A percentile compares a stretch with the other conserved stretches of the same genome.
phyloP scores from a whole-genome alignment of 805 yeast genomes.

The Kluyveromyces wickerhamii region DNA sequence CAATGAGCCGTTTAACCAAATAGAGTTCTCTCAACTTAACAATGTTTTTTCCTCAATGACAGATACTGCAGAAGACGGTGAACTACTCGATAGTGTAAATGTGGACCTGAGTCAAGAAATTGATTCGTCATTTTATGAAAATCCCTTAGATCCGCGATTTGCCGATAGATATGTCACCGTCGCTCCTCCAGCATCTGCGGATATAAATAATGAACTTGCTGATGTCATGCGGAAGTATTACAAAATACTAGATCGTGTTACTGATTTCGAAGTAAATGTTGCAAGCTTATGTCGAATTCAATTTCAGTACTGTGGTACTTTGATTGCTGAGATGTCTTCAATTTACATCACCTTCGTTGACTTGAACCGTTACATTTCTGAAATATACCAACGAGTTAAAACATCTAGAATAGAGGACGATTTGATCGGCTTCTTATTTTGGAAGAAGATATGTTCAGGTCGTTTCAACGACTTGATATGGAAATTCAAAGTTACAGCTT shows the following conservation, averaged over 20 bases:
- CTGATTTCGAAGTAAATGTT: conserved; percentile 31
- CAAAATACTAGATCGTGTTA: conserved; percentile 26
- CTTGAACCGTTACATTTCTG: conserved; percentile 23
- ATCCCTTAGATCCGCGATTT: conserved; percentile 25
- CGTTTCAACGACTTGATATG: conserved; percentile 21
- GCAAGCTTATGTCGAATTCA: conserved; percentile 31
- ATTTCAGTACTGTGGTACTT: conserved; percentile 30
- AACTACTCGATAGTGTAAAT: conserved; percentile 20
- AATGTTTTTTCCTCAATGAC: conserved; percentile 22
- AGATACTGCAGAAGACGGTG: conserved; percentile 17
- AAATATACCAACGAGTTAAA: conserved; percentile 20
- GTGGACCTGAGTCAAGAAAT: conserved; percentile 8
- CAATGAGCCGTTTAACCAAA: conserved; percentile 26
- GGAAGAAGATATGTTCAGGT: conserved; percentile 24
- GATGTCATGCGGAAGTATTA: conserved; percentile 26
- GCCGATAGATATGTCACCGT: conserved; percentile 23
- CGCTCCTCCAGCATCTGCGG: conserved; percentile 25
- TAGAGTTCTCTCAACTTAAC: conserved; percentile 25
- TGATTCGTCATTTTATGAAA: conserved; percentile 19
- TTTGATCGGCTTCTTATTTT: conserved; percentile 22
- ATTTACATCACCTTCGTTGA: conserved; percentile 27
- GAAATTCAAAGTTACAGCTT: conserved; percentile 26
- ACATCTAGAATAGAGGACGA: conserved; percentile 15
- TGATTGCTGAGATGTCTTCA: conserved; percentile 29
- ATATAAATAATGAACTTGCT: conserved; percentile 26